Percentiles rank a stretch among this genome's conserved stretches.
These are phyloP conservation scores for Blastocystis sp. DNA, from an alignment of 352 stramenopile genomes.

Conservation along the genomic window DNA sequence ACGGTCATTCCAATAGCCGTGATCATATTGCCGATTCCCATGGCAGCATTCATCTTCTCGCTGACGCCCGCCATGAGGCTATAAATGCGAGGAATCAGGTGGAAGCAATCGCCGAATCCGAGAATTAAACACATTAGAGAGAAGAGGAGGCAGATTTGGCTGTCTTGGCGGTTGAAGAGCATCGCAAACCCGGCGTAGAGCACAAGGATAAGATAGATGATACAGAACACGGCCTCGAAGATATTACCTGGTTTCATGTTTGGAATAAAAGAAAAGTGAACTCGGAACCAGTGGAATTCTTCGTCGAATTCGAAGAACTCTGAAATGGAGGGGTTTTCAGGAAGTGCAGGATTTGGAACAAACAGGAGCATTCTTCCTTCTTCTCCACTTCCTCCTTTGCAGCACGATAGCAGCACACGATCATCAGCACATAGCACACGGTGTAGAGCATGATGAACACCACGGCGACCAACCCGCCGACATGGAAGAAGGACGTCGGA, in stretches of 20 bases:
- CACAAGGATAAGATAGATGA: conserved; percentile 1
- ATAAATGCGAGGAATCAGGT: conserved; percentile 19
- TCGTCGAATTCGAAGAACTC: neutral
- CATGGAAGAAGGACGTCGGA: neutral
- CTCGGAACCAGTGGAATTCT: neutral
- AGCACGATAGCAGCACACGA: neutral
- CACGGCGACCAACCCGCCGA: neutral
- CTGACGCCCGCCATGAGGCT: neutral
- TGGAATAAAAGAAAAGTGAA: conserved; percentile 1
- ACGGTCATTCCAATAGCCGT: conserved; percentile 19
- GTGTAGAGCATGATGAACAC: neutral
- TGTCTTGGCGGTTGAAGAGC: neutral
- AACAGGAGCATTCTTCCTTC: neutral
- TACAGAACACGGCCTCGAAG: conserved; percentile 4
- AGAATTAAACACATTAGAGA: conserved; percentile 22
- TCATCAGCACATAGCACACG: neutral
- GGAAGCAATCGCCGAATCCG: conserved; percentile 26
- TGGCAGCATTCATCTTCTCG: neutral
- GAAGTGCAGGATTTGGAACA: neutral
- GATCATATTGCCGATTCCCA: conserved; percentile 22
- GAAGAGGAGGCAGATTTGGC: neutral
- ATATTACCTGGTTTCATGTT: neutral
- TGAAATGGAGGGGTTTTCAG: neutral
- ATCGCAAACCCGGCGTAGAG: neutral
- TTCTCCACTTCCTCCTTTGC: neutral